Base-by-base conservation (phyloP, 1,284 basidiomycete species). In the Thecaphora thlaspeos region DNA sequence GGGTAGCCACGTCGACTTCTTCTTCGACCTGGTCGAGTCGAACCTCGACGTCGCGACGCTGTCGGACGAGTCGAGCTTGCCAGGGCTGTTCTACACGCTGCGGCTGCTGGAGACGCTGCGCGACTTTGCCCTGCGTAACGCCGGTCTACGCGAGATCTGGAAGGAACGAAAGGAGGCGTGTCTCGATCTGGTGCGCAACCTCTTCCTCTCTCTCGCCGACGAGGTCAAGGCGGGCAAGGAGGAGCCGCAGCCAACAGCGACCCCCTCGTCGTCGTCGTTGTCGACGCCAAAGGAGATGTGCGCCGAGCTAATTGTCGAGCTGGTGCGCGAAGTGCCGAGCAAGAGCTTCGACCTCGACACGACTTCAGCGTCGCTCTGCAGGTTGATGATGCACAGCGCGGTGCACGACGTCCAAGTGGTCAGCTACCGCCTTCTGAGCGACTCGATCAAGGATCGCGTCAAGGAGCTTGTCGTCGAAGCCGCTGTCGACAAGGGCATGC, bases 1-100 rank as follows among this genome's bases (percentile, higher is more conserved):
- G 4, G 95, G 95, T 0, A 82, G 83, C 0, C 95, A 97, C 77
- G 94, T 94, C 90, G 89, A 91, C 46, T 84, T 92, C 42, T 86
- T 95, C 17, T 92, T 91, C 73, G 92, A 97, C 75, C 79, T 96
- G 7, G 78, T 95, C 19, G 91, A 95, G 77, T 88, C 84, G 48
- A 91, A 90, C 63, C 81, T 97, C 1, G 91, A 94, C 57, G 81
- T 77, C 87, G 84, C 82, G 44, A 84, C 84, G 0, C 80, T 91
- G 18, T 79, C 81, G 9, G 86, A 91, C 37, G 77, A 82, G 2
- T 68, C 79, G 0, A 84, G 84, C 0, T 81, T 90, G 32, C 83
- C 86, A 0, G 80, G 83, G 0, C 80, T 95, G 3, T 84, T 85
- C 48, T 82, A 87, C 45, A 88, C 89, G 0, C 78, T 96, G 51